These are phyloP conservation scores for Plectranthus barbatus DNA, from an alignment of 257 asterid species.

Conservation along the genomic window DNA sequence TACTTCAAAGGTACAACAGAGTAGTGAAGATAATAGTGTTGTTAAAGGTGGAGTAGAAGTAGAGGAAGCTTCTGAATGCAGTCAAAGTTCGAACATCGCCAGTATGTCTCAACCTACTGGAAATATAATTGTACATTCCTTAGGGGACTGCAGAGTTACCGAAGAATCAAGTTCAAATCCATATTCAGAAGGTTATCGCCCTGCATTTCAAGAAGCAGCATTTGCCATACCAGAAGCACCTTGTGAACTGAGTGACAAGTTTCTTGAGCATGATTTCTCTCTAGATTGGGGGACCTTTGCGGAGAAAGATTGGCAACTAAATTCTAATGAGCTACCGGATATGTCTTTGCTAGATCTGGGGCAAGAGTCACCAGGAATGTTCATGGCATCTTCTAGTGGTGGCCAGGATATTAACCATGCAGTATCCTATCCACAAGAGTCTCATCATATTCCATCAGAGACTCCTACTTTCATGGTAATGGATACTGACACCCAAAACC, in stretches of 20 bases:
- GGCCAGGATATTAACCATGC: slow-evolving; percentile 27
- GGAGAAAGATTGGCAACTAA: slow-evolving; percentile 55
- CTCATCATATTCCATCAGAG: slow-evolving; percentile 23
- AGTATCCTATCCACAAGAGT: slow-evolving; percentile 30
- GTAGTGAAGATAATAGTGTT: slow-evolving; percentile 68
- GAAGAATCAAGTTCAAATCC: slow-evolving; percentile 38
- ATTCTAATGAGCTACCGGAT: slow-evolving; percentile 53
- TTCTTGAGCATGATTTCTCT: slow-evolving; percentile 42
- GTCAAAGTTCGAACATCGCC: slow-evolving; percentile 58
- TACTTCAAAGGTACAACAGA: slow-evolving; percentile 60
- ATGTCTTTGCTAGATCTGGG: slow-evolving; percentile 48
- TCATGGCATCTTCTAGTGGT: slow-evolving; percentile 35
- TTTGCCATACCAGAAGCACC: slow-evolving; percentile 40
- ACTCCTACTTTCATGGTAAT: slow-evolving; percentile 31
- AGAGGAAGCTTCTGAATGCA: slow-evolving; percentile 88
- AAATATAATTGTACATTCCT: slow-evolving; percentile 26
- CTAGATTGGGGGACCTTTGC: slow-evolving; percentile 51
- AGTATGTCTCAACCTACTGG: slow-evolving; percentile 46
- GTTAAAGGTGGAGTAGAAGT: slow-evolving; percentile 45
- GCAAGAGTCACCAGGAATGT: slow-evolving; percentile 41
- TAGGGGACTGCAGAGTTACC: slow-evolving; percentile 31
- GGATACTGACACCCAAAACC: slow-evolving; percentile 29
- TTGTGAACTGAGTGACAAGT: slow-evolving; percentile 35
- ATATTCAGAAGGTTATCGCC: slow-evolving; percentile 35
- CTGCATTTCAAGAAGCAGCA: slow-evolving; percentile 35